phyloP scores from a whole-genome alignment of 331 rosid genomes.

The Phaseolus coccineus region DNA sequence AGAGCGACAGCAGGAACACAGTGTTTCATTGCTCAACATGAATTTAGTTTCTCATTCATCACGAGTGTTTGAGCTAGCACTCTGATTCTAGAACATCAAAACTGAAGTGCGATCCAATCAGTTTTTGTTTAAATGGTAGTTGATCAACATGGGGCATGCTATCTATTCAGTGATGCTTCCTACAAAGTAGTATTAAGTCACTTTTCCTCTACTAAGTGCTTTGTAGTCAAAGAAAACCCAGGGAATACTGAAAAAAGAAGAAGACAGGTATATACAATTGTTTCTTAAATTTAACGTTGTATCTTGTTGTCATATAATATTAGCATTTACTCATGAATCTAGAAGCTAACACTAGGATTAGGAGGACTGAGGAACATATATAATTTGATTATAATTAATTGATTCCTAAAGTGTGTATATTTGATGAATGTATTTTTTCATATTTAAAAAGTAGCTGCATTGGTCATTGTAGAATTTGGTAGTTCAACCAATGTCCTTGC shows the following conservation, averaged over 20 bases:
- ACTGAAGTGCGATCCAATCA: not conserved
- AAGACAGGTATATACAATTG: not conserved
- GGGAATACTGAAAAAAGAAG: not conserved
- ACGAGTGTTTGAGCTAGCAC: slow-evolving; percentile 18
- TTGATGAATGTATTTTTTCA: not conserved
- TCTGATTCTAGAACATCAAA: not conserved
- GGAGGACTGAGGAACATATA: not conserved
- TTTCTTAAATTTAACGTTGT: not conserved
- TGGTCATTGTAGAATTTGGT: not conserved
- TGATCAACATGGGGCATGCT: not conserved
- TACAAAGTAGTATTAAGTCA: not conserved
- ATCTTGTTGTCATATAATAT: not conserved
- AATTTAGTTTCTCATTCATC: not conserved
- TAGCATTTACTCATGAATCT: not conserved
- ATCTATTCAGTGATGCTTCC: not conserved
- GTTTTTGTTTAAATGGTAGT: not conserved
- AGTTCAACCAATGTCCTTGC: not conserved
- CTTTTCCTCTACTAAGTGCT: not conserved
- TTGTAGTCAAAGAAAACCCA: not conserved
- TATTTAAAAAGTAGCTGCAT: not conserved
- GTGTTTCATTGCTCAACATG: not conserved
- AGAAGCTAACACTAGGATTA: not conserved
- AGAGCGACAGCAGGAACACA: not conserved
- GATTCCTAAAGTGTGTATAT: not conserved
- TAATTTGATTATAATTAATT: not conserved